phyloP scores from a whole-genome alignment of 805 yeast species.

The Wickerhamiella alocasiicola region DNA sequence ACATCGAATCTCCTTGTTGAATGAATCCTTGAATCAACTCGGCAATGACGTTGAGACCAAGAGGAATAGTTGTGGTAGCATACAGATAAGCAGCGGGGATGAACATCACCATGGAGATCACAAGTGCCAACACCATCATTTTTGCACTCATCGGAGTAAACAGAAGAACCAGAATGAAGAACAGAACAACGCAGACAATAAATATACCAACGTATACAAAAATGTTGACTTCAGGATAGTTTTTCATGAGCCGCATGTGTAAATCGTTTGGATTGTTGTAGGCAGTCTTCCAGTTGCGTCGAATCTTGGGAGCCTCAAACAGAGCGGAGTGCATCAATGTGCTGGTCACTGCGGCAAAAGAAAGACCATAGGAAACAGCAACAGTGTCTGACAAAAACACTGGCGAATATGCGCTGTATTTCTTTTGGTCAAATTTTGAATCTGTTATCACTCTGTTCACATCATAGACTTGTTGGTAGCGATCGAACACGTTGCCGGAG shows the following conservation, averaged over 20 bases:
- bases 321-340: conserved; percentile 45
- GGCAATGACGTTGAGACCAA: conserved; percentile 49
- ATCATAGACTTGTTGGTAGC: conserved; percentile 38
- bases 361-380: conserved; percentile 47
- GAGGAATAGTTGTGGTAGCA: conserved; percentile 47
- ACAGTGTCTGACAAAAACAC: conserved; percentile 47
- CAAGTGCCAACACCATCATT: conserved; percentile 35
- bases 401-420: conserved; percentile 50
- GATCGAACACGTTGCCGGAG: conserved; percentile 36
- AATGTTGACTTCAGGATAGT: conserved; percentile 49
- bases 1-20: conserved; percentile 48
- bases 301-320: conserved; percentile 46
- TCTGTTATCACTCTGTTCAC: conserved; percentile 36
- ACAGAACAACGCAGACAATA: conserved; percentile 17
- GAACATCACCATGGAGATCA: conserved; percentile 42
- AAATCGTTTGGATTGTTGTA: conserved; percentile 36
- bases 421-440: conserved; percentile 34
- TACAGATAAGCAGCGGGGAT: conserved; percentile 51
- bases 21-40: conserved; percentile 56
- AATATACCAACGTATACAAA: conserved; percentile 46
- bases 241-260: conserved; percentile 43
- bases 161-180: conserved; percentile 15
- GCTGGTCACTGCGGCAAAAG: conserved; percentile 52
- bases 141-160: conserved; percentile 37
- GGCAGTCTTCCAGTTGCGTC: conserved; percentile 36